These are phyloP conservation scores for Helminthosporium solani DNA, from an alignment of 2,329 filamentous ascomycete genomes.

Conservation along the genomic window DNA sequence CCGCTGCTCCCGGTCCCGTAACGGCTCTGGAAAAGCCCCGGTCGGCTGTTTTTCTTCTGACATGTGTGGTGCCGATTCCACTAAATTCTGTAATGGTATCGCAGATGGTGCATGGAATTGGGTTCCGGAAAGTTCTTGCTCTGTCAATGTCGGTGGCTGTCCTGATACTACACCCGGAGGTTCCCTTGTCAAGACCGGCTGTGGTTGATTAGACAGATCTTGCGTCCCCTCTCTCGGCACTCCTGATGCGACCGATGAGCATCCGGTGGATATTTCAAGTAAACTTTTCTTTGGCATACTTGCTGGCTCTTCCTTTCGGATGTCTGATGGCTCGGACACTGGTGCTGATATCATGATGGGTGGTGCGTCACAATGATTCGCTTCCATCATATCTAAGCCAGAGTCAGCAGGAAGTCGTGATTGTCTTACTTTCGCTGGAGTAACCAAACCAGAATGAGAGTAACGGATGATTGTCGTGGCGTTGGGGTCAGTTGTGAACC, in stretches of 20 bases:
- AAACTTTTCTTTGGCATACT: no score
- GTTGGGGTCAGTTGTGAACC: conserved; percentile 27
- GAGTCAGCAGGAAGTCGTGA: not conserved
- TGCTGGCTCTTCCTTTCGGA: no score
- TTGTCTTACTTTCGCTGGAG: not conserved
- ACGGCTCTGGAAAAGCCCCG: no score
- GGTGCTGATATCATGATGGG: no score
- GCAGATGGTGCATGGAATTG: not conserved
- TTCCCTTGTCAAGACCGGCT: not conserved
- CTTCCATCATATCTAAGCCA: not conserved
- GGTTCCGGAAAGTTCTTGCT: not conserved
- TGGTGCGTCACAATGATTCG: no score
- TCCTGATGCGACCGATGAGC: no score
- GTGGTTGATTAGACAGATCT: no score
- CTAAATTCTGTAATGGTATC: not conserved
- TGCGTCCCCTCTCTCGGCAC: no score
- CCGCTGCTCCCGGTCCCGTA: no score
- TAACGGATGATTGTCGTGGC: not conserved
- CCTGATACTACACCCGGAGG: no score
- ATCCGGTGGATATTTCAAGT: no score
- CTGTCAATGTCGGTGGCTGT: not conserved
- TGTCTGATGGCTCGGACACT: no score
- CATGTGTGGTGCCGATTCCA: not conserved
- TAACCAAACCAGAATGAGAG: not conserved
- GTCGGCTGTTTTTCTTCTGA: not conserved